A percentile compares a stretch with the other conserved stretches of the same genome.
Evolutionary conservation across 2,329 filamentous ascomycete genomes (phyloP).

Genomic region (Allantophomopsis cytisporea): DNA sequence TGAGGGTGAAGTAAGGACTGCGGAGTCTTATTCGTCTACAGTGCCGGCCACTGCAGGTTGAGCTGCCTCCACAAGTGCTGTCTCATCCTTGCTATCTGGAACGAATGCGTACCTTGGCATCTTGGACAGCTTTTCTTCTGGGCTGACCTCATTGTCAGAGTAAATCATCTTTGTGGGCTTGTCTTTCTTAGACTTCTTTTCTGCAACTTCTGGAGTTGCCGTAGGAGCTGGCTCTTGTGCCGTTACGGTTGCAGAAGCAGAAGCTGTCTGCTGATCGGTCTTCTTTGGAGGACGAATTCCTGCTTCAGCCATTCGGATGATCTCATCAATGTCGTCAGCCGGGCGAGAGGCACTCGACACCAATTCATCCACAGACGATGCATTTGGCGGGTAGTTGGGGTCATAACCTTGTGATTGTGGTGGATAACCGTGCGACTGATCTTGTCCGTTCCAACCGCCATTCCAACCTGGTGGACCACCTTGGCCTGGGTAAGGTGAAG

Average conservation of each 20-base stretch:
- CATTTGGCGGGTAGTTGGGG: constrained; percentile 20
- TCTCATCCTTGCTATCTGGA: constrained; percentile 24
- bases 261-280: constrained; percentile 25
- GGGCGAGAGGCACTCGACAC: constrained; percentile 27
- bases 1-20: too few relatives aligned
- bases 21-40: constrained; percentile 4
- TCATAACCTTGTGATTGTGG: constrained; percentile 18
- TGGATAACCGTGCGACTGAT: constrained; percentile 22
- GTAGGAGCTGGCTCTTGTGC: constrained; percentile 25
- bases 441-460: constrained; percentile 20
- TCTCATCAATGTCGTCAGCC: constrained; percentile 49
- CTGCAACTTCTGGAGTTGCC: constrained; percentile 28
- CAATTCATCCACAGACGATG: constrained; percentile 32
- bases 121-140: constrained; percentile 79
- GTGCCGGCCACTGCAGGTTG: constrained; percentile 11
- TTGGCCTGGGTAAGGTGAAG: constrained; percentile 8
- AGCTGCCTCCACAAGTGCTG: constrained; percentile 13
- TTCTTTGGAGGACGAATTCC: constrained; percentile 37
- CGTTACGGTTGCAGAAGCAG: constrained; percentile 20
- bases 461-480: constrained; percentile 10
- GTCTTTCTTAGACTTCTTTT: constrained; percentile 55
- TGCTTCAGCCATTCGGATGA: constrained; percentile 51
- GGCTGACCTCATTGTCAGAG: constrained; percentile 64
- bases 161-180: constrained; percentile 67
- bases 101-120: constrained; percentile 63